phyloP scores from a whole-genome alignment of 192 early-diverging fungal species.

The Entomortierella beljakovae region DNA sequence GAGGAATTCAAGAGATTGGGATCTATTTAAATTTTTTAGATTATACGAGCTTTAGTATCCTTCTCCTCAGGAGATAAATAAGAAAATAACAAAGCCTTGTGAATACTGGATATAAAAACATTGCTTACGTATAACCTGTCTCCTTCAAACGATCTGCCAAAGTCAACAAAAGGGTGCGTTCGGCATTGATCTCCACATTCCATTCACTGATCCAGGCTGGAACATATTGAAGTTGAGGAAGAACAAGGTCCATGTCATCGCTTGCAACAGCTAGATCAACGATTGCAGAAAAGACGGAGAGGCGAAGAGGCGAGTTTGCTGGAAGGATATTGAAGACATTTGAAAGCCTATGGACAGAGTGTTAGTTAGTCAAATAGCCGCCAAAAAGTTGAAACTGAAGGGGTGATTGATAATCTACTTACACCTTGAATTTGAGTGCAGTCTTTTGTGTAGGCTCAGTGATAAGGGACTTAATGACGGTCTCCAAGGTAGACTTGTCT shows the following conservation, averaged over 20 bases:
- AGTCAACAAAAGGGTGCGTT: conserved; percentile 69
- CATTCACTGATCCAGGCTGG: conserved; percentile 77
- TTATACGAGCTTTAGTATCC: too few relatives aligned
- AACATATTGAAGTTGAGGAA: conserved; percentile 71
- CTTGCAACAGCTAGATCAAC: conserved; percentile 77
- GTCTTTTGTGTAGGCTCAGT: conserved; percentile 60
- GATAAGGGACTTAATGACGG: conserved; percentile 63
- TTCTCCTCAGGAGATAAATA: too few relatives aligned
- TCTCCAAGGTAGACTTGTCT: conserved; percentile 51
- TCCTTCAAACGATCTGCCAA: conserved; percentile 72
- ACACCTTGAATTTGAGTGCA: conserved; percentile 75
- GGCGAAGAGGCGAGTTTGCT: conserved; percentile 64
- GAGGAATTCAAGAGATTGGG: conserved; percentile 22
- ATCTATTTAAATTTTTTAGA: too few relatives aligned
- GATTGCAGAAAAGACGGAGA: conserved; percentile 78
- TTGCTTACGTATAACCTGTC: conserved; percentile 69
- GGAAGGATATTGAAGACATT: conserved; percentile 85
- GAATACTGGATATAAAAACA: too few relatives aligned
- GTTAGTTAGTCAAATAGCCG: too few relatives aligned
- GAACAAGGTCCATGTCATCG: conserved; percentile 75
- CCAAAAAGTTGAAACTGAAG: conserved; percentile 78
- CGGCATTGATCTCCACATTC: conserved; percentile 69
- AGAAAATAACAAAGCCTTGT: too few relatives aligned
- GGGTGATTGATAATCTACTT: conserved; percentile 54
- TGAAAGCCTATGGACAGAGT: background rate